phyloP scores from a whole-genome alignment of 257 asterid species.

The Gentiana straminea region DNA sequence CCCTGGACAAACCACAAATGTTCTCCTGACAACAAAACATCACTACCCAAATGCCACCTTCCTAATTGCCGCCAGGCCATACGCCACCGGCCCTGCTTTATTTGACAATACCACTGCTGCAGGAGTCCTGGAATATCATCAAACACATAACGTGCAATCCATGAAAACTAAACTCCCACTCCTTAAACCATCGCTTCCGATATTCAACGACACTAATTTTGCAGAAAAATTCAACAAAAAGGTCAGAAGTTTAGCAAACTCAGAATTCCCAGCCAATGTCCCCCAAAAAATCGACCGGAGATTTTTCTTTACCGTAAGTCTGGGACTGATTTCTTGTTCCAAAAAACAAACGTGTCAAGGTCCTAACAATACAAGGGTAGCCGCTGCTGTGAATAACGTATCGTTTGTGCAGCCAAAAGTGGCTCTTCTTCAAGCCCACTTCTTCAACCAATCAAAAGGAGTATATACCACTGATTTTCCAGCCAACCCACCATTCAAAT shows the following conservation, averaged over 20 bases:
- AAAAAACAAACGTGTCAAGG: conserved; percentile 43
- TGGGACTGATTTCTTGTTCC: conserved; percentile 39
- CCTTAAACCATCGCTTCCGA: conserved; percentile 19
- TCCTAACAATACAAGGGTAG: conserved; percentile 45
- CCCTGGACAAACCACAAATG: conserved; percentile 63
- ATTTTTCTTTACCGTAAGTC: conserved; percentile 55
- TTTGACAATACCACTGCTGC: conserved; percentile 50
- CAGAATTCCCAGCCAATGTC: conserved; percentile 40
- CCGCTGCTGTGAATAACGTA: conserved; percentile 43
- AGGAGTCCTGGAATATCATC: conserved; percentile 37
- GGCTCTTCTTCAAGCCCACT: conserved; percentile 56
- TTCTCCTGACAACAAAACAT: conserved; percentile 31
- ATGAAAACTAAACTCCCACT: conserved; percentile 14
- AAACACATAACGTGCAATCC: conserved; percentile 2
- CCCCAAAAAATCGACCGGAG: conserved; percentile 29
- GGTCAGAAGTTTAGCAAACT: conserved; percentile 33
- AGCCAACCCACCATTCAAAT: conserved; percentile 35
- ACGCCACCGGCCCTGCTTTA: conserved; percentile 42
- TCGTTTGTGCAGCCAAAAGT: conserved; percentile 44
- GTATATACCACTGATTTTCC: conserved; percentile 57
- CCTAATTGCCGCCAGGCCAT: conserved; percentile 46
- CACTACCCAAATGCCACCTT: conserved; percentile 35
- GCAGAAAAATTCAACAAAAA: conserved; percentile 24
- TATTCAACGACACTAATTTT: conserved; percentile 27
- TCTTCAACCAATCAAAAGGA: conserved; percentile 36